Conservation (phyloP, 2,329 filamentous ascomycete species). For the Penicillium sp. region DNA sequence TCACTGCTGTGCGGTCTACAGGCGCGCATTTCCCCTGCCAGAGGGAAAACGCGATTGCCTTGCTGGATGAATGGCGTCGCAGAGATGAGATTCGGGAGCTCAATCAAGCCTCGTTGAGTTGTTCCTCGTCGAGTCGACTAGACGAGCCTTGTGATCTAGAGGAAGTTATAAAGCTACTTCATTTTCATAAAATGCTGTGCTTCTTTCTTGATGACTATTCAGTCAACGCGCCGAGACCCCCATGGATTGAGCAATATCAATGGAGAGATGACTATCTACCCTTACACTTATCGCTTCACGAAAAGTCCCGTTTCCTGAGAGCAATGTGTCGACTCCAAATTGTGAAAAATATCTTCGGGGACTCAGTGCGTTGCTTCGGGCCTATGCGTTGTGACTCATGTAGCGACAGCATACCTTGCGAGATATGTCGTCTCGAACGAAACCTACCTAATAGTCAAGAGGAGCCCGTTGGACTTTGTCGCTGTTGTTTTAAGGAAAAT, state of each 20-base stretch:
- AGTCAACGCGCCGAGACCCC: constrained; percentile 1
- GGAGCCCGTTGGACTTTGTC: no score
- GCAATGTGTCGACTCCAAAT: constrained; percentile 5
- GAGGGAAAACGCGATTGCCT: constrained; percentile 12
- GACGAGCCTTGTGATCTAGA: constrained; percentile 5
- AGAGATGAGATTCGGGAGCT: constrained; percentile 12
- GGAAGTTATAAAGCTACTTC: constrained; percentile 9
- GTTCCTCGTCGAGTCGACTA: neutral
- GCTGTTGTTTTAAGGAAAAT: no score
- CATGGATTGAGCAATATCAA: neutral
- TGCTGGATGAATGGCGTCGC: constrained; percentile 17
- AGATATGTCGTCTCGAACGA: no score
- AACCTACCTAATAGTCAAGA: no score
- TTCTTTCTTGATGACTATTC: constrained; percentile 4
- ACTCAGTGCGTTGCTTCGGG: neutral
- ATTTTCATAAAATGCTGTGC: constrained; percentile 4
- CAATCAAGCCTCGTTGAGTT: neutral
- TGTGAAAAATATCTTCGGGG: constrained; percentile 15
- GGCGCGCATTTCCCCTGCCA: neutral
- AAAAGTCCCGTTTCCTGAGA: neutral
- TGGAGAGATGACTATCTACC: neutral
- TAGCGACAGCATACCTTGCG: no score
- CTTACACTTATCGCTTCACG: neutral
- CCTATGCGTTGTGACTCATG: no score
- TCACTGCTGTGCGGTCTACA: constrained; percentile 21